phyloP scores from a whole-genome alignment of 2,329 filamentous ascomycete genomes.

The Sphaerulina vaccinii region DNA sequence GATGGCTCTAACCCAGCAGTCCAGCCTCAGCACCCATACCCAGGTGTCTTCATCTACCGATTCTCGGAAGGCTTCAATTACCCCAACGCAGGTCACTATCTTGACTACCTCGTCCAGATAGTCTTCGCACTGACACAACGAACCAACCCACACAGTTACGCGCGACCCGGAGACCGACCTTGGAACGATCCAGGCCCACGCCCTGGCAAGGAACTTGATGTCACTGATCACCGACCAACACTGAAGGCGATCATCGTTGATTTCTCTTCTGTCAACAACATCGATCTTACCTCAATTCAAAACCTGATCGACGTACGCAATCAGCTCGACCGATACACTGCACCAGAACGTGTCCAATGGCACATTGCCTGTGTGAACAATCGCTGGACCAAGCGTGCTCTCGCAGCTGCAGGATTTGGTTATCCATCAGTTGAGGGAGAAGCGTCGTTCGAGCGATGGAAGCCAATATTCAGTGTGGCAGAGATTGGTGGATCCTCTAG shows the following conservation, averaged over 20 bases:
- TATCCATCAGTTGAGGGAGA: constrained; percentile 62
- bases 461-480: constrained; percentile 91
- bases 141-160: constrained; percentile 67
- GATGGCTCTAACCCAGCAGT: constrained; percentile 89
- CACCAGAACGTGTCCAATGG: constrained; percentile 85
- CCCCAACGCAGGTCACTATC: constrained; percentile 84
- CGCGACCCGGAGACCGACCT: constrained; percentile 67
- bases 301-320: constrained; percentile 92
- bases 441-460: constrained; percentile 68
- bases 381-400: constrained; percentile 88
- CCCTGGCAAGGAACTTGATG: constrained; percentile 49
- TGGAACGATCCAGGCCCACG: constrained; percentile 91
- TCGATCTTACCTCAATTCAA: constrained; percentile 90
- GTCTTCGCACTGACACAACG: constrained; percentile 66
- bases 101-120: constrained; percentile 62
- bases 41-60: constrained; percentile 92
- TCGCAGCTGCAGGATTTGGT: constrained; percentile 84
- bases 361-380: constrained; percentile 94
- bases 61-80: constrained; percentile 97
- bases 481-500: constrained; percentile 73
- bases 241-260: constrained; percentile 91
- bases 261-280: constrained; percentile 88
- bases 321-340: constrained; percentile 81
- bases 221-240: constrained; percentile 58
- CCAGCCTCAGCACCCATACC: constrained; percentile 76